phyloP scores from a whole-genome alignment of 768 basidiomycete genomes.

The Tephrocybe sp. region DNA sequence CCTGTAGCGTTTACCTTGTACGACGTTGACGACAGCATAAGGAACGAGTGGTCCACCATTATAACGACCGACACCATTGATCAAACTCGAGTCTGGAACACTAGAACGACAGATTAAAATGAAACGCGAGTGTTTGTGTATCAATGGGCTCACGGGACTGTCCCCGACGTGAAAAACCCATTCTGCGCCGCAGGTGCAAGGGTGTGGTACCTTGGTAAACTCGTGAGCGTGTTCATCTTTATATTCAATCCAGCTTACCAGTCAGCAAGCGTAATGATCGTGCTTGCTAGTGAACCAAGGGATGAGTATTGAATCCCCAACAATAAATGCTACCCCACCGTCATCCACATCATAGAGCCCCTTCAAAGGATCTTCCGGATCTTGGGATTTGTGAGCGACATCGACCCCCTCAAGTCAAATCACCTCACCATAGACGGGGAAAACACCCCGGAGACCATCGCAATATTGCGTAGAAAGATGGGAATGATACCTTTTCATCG shows the following conservation, averaged over 20 bases:
- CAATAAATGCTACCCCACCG: slow-evolving; percentile 23
- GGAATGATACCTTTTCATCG: slow-evolving; percentile 32
- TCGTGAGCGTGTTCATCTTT: neutral
- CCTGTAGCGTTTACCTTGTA: slow-evolving; percentile 37
- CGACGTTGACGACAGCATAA: slow-evolving; percentile 42
- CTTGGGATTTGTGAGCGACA: slow-evolving; percentile 7
- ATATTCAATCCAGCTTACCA: slow-evolving; percentile 14
- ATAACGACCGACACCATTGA: slow-evolving; percentile 43
- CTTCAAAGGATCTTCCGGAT: slow-evolving; percentile 34
- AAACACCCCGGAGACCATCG: slow-evolving; percentile 38
- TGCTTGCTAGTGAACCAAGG: slow-evolving; percentile 15
- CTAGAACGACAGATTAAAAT: slow-evolving; percentile 7
- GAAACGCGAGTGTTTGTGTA: no score
- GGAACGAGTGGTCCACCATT: slow-evolving; percentile 35
- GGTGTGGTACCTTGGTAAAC: slow-evolving; percentile 13
- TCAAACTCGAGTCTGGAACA: slow-evolving; percentile 37
- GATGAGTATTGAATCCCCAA: neutral
- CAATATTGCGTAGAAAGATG: slow-evolving; percentile 43
- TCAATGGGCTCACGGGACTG: slow-evolving; percentile 22
- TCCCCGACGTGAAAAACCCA: slow-evolving; percentile 27
- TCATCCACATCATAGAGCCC: slow-evolving; percentile 39
- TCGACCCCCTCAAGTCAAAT: neutral
- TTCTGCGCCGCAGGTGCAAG: slow-evolving; percentile 36
- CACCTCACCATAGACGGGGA: slow-evolving; percentile 24
- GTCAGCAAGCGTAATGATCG: slow-evolving; percentile 34